Evolutionary conservation across 441 rosid genomes (phyloP), one percentile per base, ranked within the genome.

Genomic region (Brassica balearica): DNA sequence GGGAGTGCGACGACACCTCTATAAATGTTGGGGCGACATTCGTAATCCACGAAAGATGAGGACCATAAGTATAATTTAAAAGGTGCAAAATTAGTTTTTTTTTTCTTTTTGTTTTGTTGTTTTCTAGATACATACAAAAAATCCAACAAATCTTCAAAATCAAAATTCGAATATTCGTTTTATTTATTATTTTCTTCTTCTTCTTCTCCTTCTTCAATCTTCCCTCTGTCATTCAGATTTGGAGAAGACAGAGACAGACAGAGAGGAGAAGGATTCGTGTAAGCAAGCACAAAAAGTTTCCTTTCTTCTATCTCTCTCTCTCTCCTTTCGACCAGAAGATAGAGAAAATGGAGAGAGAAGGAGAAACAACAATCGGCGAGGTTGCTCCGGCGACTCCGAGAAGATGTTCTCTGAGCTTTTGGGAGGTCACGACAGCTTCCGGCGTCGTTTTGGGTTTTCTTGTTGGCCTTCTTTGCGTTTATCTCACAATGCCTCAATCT

Each of bases 401-500:
- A 56, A 76, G 76, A 56, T 88, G 77, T 75, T 86, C 86, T 29
- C 76, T 94, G 78, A 88, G 85, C 86, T 77, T 83, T 15, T 74
- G 95, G 91, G 94, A 94, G 85, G 80, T 91, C 11, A 83, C 72
- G 62, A 82, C 70, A 77, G 94, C 91, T 62, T 80, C 84, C 36
- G 65, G 79, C 76, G 93, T 92, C 69, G 81, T 94, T 29, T 63
- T 82, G 8, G 89, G 88, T 5, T 91, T 91, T 41, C 75, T 80
- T 0, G 1, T 87, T n/a, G 87, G 93, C 7, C 87, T 93, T 59
- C 46, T 85, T 19, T 86, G 88, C 17, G 92, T 92, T 74, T 92
- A 94, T 74, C 82, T 89, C 38, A 91, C 98, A 87, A 82, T 92
- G 93, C 97, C 96, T 27, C 81, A 82, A 8, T 94, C 97, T 19